Evolutionary conservation across 768 basidiomycete species (phyloP).

Genomic region (Serendipita sp.): DNA sequence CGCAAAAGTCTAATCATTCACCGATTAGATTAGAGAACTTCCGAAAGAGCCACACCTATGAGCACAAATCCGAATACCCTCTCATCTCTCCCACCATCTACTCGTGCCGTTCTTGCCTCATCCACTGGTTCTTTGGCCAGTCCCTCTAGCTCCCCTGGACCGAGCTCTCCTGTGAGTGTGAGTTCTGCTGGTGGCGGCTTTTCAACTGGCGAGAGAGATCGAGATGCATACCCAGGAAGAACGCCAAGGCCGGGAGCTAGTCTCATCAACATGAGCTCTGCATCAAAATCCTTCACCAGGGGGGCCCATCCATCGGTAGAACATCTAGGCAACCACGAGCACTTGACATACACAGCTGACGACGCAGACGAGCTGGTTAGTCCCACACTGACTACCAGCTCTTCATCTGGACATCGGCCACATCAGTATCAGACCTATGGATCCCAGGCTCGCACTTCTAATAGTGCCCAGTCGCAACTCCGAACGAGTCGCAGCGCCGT

Average conservation of each 20-base stretch:
- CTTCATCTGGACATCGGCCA: neutral
- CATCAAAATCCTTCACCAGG: neutral
- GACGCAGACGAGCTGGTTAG: constrained; percentile 1
- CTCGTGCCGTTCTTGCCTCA: neutral
- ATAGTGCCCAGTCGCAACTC: neutral
- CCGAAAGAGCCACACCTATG: too few relatives aligned
- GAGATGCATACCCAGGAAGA: neutral
- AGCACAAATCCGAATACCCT: neutral
- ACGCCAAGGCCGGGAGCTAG: neutral
- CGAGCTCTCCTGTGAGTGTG: neutral
- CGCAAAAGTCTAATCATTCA: too few relatives aligned
- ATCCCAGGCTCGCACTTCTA: neutral
- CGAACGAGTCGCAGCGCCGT: neutral
- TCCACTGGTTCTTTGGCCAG: neutral
- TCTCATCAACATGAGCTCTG: neutral
- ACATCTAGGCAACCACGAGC: neutral
- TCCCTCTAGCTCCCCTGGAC: neutral
- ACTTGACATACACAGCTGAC: neutral
- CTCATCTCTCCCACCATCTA: constrained; percentile 4
- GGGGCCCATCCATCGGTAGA: neutral
- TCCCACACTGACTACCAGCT: neutral
- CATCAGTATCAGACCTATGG: neutral
- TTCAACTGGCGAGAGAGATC: neutral
- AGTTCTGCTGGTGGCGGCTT: neutral
- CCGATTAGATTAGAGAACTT: too few relatives aligned